Percentiles rank a stretch among this genome's conserved stretches.
Evolutionary conservation across 768 basidiomycete genomes (phyloP).

Genomic region (Suillus discolor): DNA sequence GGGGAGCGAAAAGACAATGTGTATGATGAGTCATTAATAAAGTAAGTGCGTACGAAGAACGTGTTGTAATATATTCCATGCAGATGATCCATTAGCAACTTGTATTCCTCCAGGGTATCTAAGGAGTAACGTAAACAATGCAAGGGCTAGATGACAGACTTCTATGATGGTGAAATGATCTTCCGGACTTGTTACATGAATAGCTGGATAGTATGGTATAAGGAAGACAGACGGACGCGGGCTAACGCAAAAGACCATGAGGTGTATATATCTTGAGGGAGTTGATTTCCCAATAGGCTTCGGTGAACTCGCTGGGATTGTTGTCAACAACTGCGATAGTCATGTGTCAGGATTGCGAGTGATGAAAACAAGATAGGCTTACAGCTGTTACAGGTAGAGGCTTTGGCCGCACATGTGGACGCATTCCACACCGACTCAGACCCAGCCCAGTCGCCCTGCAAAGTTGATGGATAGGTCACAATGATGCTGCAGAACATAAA

Average conservation of each 20-base stretch:
- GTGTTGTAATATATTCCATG: no score
- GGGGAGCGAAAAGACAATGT: no score
- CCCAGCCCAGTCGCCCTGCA: constrained; percentile 59
- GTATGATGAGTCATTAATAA: no score
- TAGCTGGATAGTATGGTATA: background rate
- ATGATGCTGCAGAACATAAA: background rate
- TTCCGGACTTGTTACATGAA: background rate
- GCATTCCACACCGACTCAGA: constrained; percentile 32
- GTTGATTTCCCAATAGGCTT: constrained; percentile 75
- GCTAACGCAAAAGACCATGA: background rate
- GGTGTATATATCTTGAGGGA: constrained; percentile 55
- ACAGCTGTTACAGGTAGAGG: constrained; percentile 46
- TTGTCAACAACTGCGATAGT: constrained; percentile 52
- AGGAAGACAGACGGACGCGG: no score
- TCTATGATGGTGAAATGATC: no score
- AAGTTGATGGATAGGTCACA: background rate
- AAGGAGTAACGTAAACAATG: background rate
- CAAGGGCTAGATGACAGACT: background rate
- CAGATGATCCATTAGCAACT: background rate
- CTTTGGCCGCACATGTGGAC: constrained; percentile 42
- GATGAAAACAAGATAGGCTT: constrained; percentile 24
- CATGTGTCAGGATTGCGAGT: background rate
- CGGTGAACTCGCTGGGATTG: constrained; percentile 55
- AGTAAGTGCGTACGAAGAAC: no score
- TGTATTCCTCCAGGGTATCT: background rate